phyloP scores from a whole-genome alignment of 176 grass and related monocot species.

The Pontederia paniculata region DNA sequence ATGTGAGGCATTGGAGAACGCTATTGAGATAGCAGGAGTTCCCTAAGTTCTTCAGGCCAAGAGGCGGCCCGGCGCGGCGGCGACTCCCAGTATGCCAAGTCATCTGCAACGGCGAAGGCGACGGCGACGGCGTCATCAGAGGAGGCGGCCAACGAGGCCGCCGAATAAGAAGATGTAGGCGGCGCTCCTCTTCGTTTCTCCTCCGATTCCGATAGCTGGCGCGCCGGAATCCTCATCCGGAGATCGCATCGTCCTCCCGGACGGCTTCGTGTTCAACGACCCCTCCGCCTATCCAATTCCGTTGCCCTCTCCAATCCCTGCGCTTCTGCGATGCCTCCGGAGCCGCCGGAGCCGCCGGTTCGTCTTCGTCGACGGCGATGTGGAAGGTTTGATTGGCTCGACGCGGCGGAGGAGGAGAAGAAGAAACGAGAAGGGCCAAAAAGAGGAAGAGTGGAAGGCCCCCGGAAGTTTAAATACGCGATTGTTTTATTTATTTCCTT shows the following conservation, averaged over 20 bases:
- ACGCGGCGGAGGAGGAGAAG: too few species aligned
- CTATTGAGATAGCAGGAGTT: constrained; percentile 98
- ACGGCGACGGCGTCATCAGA: constrained; percentile 31
- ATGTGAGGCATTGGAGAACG: constrained; percentile 87
- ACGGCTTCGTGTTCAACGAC: not conserved
- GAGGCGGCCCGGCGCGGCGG: constrained; percentile 47
- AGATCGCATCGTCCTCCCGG: constrained; percentile 47
- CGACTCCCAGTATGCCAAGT: constrained; percentile 27
- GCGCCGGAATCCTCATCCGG: constrained; percentile 27
- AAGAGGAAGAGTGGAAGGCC: too few species aligned
- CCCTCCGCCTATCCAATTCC: not conserved
- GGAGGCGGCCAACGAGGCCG: constrained; percentile 15
- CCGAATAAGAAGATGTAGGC: constrained; percentile 3
- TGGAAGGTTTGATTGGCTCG: too few species aligned
- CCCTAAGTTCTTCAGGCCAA: constrained; percentile 83
- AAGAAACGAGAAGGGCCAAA: too few species aligned
- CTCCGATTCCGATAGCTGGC: constrained; percentile 1
- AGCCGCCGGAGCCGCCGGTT: too few species aligned
- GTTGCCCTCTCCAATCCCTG: too few species aligned
- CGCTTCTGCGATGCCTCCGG: too few species aligned
- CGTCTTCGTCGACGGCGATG: too few species aligned
- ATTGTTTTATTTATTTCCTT: too few species aligned
- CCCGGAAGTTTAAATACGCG: too few species aligned
- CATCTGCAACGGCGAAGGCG: constrained; percentile 19
- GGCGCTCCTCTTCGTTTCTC: constrained; percentile 3